These are phyloP conservation scores for Pelagophyceae sp. DNA, from an alignment of 352 stramenopile genomes.

Conservation along the genomic window DNA sequence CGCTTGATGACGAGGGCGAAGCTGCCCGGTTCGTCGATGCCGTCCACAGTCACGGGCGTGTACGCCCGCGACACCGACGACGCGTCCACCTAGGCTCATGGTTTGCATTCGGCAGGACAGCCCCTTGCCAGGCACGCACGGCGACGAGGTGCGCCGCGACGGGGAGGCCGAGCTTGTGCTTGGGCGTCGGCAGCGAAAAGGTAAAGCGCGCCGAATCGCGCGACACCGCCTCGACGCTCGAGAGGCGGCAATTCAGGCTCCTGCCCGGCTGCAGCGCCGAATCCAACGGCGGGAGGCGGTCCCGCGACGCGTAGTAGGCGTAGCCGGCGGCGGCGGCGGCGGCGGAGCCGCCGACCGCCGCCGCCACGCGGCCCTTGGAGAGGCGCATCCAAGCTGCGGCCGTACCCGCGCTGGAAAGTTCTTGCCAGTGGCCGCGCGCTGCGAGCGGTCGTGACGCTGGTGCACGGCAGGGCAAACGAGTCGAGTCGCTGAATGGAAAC, in stretches of 20 bases:
- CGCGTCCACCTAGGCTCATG: not conserved
- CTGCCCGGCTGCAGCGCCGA: not conserved
- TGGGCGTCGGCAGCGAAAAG: constrained; percentile 63
- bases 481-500: too few species aligned
- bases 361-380: not conserved
- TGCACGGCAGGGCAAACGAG: not conserved
- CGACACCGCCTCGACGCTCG: constrained; percentile 44
- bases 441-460: not conserved
- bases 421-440: too few species aligned
- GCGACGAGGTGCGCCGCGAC: constrained; percentile 73
- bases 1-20: constrained; percentile 91
- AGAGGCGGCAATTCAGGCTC: not conserved
- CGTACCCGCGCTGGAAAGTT: not conserved
- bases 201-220: constrained; percentile 78
- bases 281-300: not conserved
- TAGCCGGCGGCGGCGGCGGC: not conserved
- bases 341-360: too few species aligned
- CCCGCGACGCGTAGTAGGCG: not conserved
- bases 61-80: constrained; percentile 61
- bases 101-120: not conserved
- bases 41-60: constrained; percentile 86
- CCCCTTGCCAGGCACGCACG: not conserved
- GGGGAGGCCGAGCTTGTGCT: constrained; percentile 74
- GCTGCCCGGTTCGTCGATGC: constrained; percentile 61
- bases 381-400: too few species aligned